Percentiles rank a stretch among this genome's conserved stretches.
phyloP scores from a whole-genome alignment of 345 rosid species.

The Brassica cretica region DNA sequence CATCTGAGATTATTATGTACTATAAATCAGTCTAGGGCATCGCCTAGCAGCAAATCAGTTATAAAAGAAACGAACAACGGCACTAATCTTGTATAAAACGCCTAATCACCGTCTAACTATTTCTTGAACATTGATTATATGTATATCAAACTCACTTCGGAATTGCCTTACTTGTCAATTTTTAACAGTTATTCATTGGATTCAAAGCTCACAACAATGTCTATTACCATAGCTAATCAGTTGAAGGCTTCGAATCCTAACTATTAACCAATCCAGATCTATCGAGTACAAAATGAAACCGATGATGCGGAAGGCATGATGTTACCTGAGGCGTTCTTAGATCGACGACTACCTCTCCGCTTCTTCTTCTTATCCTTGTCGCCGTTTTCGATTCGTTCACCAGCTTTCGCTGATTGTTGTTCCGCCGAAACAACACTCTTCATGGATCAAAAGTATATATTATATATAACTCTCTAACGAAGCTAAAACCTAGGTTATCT shows the following conservation, averaged over 20 bases:
- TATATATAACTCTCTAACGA: background rate
- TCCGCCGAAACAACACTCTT: constrained; percentile 42
- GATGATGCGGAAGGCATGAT: background rate
- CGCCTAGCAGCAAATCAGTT: background rate
- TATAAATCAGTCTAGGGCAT: background rate
- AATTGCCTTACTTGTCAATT: background rate
- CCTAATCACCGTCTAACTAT: too few species aligned
- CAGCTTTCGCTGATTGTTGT: constrained; percentile 44
- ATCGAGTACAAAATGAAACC: background rate
- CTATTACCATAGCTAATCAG: background rate
- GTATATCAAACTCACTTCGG: background rate
- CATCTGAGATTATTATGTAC: background rate
- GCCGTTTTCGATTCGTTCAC: constrained; percentile 54
- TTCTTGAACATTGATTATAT: background rate
- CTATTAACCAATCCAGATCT: background rate
- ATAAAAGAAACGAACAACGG: background rate
- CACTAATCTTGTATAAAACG: background rate
- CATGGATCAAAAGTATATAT: constrained; percentile 34
- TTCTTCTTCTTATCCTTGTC: constrained; percentile 75
- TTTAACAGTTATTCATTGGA: background rate
- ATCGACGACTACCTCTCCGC: constrained; percentile 67
- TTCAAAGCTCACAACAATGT: background rate
- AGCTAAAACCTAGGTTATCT: constrained; percentile 39
- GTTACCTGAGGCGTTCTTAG: constrained; percentile 53
- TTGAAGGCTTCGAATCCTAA: background rate